Evolutionary conservation across 1,284 basidiomycete genomes (phyloP).

Genomic region (Melampsora abietis-canadensis): DNA sequence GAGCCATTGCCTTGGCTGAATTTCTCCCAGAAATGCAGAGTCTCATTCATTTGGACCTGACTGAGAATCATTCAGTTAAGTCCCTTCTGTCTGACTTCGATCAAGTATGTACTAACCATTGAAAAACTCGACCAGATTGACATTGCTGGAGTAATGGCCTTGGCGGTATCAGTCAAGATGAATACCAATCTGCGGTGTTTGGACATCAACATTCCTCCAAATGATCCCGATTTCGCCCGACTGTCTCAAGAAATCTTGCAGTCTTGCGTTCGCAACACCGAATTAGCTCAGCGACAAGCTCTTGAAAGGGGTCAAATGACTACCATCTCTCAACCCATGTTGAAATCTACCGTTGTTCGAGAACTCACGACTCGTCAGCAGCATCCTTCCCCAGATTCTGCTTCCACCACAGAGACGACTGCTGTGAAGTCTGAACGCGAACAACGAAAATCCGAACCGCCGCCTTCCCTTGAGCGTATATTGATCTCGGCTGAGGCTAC

Average conservation of each 20-base stretch:
- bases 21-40: slow-evolving; percentile 86
- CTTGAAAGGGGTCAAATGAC: slow-evolving; percentile 48
- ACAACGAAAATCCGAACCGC: background rate
- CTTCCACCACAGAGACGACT: background rate
- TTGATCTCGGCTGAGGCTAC: slow-evolving; percentile 42
- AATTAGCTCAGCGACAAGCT: slow-evolving; percentile 57
- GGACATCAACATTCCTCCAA: slow-evolving; percentile 85
- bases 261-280: slow-evolving; percentile 80
- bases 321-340: slow-evolving; percentile 57
- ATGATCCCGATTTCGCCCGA: slow-evolving; percentile 77
- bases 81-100: slow-evolving; percentile 5
- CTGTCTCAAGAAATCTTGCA: slow-evolving; percentile 56
- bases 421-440: background rate
- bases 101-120: background rate
- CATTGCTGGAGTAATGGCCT: slow-evolving; percentile 85
- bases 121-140: slow-evolving; percentile 59
- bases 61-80: slow-evolving; percentile 49
- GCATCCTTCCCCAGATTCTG: slow-evolving; percentile 50
- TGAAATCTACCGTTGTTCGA: slow-evolving; percentile 55
- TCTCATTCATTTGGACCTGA: slow-evolving; percentile 70
- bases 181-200: slow-evolving; percentile 85
- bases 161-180: slow-evolving; percentile 74
- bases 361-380: slow-evolving; percentile 55
- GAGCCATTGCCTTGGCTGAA: slow-evolving; percentile 91
- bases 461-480: slow-evolving; percentile 16